Percentiles rank a stretch among this genome's conserved stretches.
Evolutionary conservation across 257 asterid species (phyloP).

Genomic region (Solanum gandarillasii): DNA sequence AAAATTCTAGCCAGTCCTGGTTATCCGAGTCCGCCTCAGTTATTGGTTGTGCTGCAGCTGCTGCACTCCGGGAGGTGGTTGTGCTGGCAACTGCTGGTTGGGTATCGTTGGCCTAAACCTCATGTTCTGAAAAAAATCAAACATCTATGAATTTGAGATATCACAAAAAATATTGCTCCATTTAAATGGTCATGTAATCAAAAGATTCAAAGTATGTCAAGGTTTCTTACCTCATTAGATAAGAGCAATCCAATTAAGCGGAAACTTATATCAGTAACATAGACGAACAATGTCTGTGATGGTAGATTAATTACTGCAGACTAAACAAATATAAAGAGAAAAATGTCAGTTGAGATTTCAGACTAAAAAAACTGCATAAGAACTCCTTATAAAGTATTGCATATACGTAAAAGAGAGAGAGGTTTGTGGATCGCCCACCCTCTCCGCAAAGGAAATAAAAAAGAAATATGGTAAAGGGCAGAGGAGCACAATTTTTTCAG

Average conservation of each 20-base stretch:
- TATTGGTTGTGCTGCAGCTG: conserved; percentile 27
- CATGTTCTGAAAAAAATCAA: conserved; percentile 38
- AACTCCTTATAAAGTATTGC: background rate
- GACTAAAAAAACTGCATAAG: background rate
- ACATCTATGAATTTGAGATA: background rate
- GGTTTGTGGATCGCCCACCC: background rate
- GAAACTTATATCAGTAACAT: conserved; percentile 68
- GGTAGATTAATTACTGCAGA: conserved; percentile 92
- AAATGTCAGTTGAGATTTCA: background rate
- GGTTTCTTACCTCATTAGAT: conserved; percentile 56
- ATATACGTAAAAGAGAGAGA: background rate
- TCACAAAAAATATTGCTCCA: background rate
- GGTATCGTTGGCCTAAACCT: conserved; percentile 72
- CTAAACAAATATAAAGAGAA: conserved; percentile 20
- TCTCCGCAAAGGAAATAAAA: background rate
- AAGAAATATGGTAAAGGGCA: background rate
- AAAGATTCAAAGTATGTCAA: background rate
- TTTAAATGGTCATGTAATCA: background rate
- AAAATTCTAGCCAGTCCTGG: conserved; percentile 43
- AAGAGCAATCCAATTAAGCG: conserved; percentile 90
- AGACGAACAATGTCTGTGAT: conserved; percentile 72
- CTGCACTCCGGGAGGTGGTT: background rate
- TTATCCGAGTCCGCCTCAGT: conserved; percentile 20
- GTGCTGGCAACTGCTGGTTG: conserved; percentile 32
- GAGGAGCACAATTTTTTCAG: background rate